These are phyloP conservation scores for Daedaleopsis sinensis DNA, from an alignment of 768 basidiomycete genomes.

Conservation along the genomic window DNA sequence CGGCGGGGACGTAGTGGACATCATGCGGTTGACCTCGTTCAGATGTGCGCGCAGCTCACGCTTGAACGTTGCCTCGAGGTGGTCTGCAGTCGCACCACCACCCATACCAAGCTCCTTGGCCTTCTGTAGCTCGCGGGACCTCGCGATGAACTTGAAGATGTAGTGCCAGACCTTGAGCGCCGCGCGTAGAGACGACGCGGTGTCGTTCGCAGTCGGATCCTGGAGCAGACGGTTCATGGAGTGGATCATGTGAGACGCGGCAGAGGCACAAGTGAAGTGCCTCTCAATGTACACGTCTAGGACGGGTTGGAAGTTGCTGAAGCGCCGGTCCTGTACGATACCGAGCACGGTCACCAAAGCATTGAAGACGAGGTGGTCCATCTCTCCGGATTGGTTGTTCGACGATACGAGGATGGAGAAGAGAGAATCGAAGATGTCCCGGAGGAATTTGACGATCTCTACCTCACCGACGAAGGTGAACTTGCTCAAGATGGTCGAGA, in stretches of 20 bases:
- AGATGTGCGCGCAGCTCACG: constrained; percentile 80
- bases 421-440: constrained; percentile 90
- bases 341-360: constrained; percentile 90
- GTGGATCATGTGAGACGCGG: constrained; percentile 82
- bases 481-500: constrained; percentile 74
- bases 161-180: constrained; percentile 97
- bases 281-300: constrained; percentile 91
- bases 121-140: constrained; percentile 89
- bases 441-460: constrained; percentile 91
- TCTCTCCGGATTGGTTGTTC: constrained; percentile 72
- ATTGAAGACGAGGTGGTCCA: constrained; percentile 88
- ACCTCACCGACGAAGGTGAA: constrained; percentile 94
- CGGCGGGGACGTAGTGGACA: constrained; percentile 75
- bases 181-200: constrained; percentile 78
- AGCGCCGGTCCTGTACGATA: constrained; percentile 91
- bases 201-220: constrained; percentile 71
- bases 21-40: constrained; percentile 82
- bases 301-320: constrained; percentile 93
- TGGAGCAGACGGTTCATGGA: constrained; percentile 84
- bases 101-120: constrained; percentile 77
- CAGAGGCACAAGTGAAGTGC: constrained; percentile 82
- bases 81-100: constrained; percentile 81
- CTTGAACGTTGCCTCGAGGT: constrained; percentile 84
- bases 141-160: constrained; percentile 91
- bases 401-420: constrained; percentile 85